Evolutionary conservation across 768 basidiomycete species (phyloP).

Genomic region (Auricularia sp.): DNA sequence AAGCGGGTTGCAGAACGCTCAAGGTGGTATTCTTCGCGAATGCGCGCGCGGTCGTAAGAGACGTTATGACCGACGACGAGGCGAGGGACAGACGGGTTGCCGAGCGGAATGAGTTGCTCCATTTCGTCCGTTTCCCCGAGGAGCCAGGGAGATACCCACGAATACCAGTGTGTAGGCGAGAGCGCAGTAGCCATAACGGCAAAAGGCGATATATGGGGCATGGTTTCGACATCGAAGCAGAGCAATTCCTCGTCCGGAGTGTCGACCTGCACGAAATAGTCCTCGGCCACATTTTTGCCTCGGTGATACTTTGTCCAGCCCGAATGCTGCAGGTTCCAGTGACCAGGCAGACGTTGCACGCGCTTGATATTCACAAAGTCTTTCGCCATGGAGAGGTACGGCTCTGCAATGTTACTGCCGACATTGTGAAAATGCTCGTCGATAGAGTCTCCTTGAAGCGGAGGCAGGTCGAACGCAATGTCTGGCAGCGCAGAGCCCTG

Average conservation of each 20-base stretch:
- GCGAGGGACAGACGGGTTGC: slow-evolving; percentile 40
- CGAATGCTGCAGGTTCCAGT: slow-evolving; percentile 44
- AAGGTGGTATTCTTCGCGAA: slow-evolving; percentile 75
- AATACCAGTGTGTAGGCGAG: slow-evolving; percentile 81
- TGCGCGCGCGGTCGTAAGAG: slow-evolving; percentile 80
- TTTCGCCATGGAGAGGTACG: slow-evolving; percentile 66
- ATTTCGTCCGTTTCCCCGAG: slow-evolving; percentile 46
- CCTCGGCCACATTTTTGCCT: slow-evolving; percentile 56
- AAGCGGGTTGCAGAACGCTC: slow-evolving; percentile 63
- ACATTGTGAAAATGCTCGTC: slow-evolving; percentile 85
- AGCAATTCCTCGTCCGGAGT: slow-evolving; percentile 59
- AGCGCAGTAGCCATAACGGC: slow-evolving; percentile 86
- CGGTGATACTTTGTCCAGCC: slow-evolving; percentile 88
- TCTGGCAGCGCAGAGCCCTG: slow-evolving; percentile 77
- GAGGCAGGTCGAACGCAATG: slow-evolving; percentile 70
- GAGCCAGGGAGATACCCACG: slow-evolving; percentile 93
- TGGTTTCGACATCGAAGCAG: slow-evolving; percentile 88
- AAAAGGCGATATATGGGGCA: slow-evolving; percentile 73
- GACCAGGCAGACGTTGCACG: slow-evolving; percentile 34
- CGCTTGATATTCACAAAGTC: slow-evolving; percentile 52
- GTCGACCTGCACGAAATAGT: slow-evolving; percentile 62
- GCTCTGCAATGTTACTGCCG: slow-evolving; percentile 57
- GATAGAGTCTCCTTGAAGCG: slow-evolving; percentile 69
- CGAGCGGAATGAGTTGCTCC: slow-evolving; percentile 67
- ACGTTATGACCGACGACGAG: slow-evolving; percentile 91